phyloP scores from a whole-genome alignment of 768 basidiomycete species.

The Kwoniella dendrophila region DNA sequence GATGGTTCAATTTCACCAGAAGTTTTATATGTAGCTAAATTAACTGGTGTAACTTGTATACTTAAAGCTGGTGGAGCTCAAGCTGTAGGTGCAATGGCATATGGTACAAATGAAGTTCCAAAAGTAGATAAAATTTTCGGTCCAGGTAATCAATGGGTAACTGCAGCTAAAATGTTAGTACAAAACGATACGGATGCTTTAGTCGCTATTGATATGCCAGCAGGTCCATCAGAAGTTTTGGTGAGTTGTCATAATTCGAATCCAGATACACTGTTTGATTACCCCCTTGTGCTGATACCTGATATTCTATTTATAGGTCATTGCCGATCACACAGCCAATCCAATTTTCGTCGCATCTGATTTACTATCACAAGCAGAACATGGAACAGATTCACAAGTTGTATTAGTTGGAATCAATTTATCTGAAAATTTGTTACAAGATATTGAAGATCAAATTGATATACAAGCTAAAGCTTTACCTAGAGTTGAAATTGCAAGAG shows the following conservation, averaged over 20 bases:
- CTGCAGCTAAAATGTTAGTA: constrained; percentile 98
- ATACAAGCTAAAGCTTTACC: constrained; percentile 80
- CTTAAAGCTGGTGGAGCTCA: constrained; percentile 96
- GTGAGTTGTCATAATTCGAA: constrained; percentile 61
- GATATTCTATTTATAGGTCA: constrained; percentile 65
- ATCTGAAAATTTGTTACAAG: constrained; percentile 63
- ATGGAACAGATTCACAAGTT: constrained; percentile 97
- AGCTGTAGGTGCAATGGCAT: constrained; percentile 92
- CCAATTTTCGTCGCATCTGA: constrained; percentile 94
- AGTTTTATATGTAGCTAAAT: constrained; percentile 91
- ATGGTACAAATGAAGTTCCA: constrained; percentile 90
- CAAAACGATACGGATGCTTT: constrained; percentile 97
- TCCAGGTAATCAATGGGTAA: constrained; percentile 99
- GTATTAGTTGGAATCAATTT: constrained; percentile 83
- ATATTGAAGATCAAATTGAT: constrained; percentile 83
- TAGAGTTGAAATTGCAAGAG: constrained; percentile 83
- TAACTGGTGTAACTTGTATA: constrained; percentile 86
- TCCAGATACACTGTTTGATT: background rate
- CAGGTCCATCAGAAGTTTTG: constrained; percentile 94
- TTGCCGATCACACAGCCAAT: constrained; percentile 83
- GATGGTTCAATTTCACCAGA: constrained; percentile 95
- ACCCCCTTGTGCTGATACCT: background rate
- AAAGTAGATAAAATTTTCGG: constrained; percentile 99
- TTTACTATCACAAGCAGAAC: constrained; percentile 95
- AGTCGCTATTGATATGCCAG: constrained; percentile 98